A percentile compares a stretch with the other conserved stretches of the same genome.
These are phyloP conservation scores for Pyrenula massariospora DNA, from an alignment of 495 filamentous ascomycete genomes.

Conservation along the genomic window DNA sequence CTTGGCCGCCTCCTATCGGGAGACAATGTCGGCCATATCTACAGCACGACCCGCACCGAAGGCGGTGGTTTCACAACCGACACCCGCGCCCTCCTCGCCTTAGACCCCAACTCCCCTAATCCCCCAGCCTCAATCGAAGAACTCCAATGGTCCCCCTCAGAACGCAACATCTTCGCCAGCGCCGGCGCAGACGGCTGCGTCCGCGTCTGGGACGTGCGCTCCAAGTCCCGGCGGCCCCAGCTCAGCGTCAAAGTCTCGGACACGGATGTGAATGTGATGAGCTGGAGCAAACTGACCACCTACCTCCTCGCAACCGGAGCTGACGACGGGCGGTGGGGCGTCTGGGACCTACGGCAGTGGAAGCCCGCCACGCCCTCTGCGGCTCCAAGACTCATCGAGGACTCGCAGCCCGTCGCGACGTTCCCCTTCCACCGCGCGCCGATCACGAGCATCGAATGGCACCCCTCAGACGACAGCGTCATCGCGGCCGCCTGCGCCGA, in stretches of 20 bases:
- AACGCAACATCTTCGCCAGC: slow-evolving; percentile 84
- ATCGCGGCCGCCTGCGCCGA: slow-evolving; percentile 87
- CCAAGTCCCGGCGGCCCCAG: slow-evolving; percentile 72
- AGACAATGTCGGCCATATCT: slow-evolving; percentile 83
- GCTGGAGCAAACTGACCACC: slow-evolving; percentile 75
- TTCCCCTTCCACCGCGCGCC: slow-evolving; percentile 94
- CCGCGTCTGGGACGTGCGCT: slow-evolving; percentile 88
- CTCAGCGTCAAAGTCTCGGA: slow-evolving; percentile 74
- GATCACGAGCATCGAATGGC: slow-evolving; percentile 94
- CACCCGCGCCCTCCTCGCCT: slow-evolving; percentile 60
- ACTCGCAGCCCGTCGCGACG: slow-evolving; percentile 65
- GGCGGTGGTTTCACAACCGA: slow-evolving; percentile 82
- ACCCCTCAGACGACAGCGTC: slow-evolving; percentile 90
- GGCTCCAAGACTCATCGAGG: slow-evolving; percentile 20
- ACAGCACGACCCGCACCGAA: slow-evolving; percentile 70
- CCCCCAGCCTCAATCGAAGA: slow-evolving; percentile 85
- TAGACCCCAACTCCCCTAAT: not conserved
- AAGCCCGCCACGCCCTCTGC: slow-evolving; percentile 42
- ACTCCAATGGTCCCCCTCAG: slow-evolving; percentile 88
- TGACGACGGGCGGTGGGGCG: slow-evolving; percentile 88
- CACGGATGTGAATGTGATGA: slow-evolving; percentile 89
- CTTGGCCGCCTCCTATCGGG: slow-evolving; percentile 81
- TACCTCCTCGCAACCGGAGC: slow-evolving; percentile 87
- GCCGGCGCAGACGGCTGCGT: slow-evolving; percentile 89
- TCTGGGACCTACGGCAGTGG: slow-evolving; percentile 95